Conservation (phyloP, 2,329 filamentous ascomycete species). For the Aspergillus terreus region DNA sequence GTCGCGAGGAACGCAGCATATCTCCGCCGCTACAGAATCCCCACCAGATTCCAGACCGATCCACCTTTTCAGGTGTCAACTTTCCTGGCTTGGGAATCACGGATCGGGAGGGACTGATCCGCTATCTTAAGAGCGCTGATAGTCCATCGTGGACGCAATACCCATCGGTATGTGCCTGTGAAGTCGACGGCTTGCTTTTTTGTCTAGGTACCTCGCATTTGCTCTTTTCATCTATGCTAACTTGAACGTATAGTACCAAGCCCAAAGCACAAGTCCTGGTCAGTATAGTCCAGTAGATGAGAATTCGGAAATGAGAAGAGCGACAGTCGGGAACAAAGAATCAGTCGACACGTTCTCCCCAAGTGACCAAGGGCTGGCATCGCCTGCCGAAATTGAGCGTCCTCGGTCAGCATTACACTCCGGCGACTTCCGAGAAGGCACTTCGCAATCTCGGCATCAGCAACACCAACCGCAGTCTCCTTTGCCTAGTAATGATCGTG, state of each 20-base stretch:
- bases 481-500: constrained; percentile 14
- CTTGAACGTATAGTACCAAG: constrained; percentile 8
- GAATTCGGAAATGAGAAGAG: constrained; percentile 15
- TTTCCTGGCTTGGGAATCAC: constrained; percentile 25
- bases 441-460: constrained; percentile 15
- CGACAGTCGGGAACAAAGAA: constrained; percentile 12
- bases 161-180: constrained; percentile 50
- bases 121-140: constrained; percentile 75
- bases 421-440: constrained; percentile 57
- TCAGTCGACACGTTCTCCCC: constrained; percentile 23
- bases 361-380: constrained; percentile 43
- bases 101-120: constrained; percentile 75
- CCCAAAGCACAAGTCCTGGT: constrained; percentile 7
- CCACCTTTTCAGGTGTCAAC: constrained; percentile 11
- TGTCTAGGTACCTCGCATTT: neutral
- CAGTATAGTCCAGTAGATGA: constrained; percentile 22
- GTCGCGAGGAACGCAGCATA: constrained; percentile 10
- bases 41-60: constrained; percentile 11
- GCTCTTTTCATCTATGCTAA: constrained; percentile 4
- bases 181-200: neutral
- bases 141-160: constrained; percentile 70
- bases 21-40: constrained; percentile 11
- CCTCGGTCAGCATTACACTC: constrained; percentile 71
- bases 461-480: constrained; percentile 25
- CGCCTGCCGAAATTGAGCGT: constrained; percentile 68